Conservation (phyloP, 1,284 basidiomycete species). For the Spongiforma sp. region DNA sequence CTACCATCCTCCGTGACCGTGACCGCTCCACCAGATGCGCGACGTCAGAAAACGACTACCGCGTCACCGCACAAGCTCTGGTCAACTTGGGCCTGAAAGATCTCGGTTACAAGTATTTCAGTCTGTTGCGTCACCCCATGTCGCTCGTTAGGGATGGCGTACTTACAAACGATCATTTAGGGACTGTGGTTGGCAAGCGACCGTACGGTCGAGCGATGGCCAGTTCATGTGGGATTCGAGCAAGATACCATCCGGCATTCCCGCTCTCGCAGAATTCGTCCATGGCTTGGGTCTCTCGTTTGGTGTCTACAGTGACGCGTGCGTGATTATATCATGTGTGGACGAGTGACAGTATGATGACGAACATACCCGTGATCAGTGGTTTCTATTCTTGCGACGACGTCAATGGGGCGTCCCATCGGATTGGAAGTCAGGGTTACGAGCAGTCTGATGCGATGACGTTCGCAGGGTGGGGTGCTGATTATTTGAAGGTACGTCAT, state of each 20-base stretch:
- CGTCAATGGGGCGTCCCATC: not conserved
- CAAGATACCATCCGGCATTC: conserved; percentile 14
- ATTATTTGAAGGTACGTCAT: conserved; percentile 16
- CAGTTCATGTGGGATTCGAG: conserved; percentile 8
- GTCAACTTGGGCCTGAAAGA: conserved; percentile 2
- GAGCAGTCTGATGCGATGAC: conserved; percentile 9
- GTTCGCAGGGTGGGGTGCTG: conserved; percentile 7
- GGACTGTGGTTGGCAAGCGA: conserved; percentile 18
- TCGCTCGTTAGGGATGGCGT: not conserved
- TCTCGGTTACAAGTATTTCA: conserved; percentile 7
- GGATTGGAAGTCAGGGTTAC: conserved; percentile 13
- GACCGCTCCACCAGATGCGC: not conserved
- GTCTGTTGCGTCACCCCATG: not conserved
- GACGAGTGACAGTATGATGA: not conserved
- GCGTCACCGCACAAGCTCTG: not conserved
- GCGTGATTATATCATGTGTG: not conserved
- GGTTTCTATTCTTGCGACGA: conserved; percentile 14
- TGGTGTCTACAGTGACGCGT: conserved; percentile 17
- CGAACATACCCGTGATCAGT: not conserved
- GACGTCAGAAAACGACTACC: conserved; percentile 8
- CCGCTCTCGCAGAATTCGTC: conserved; percentile 10
- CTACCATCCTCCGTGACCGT: not conserved
- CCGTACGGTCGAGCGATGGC: conserved; percentile 3
- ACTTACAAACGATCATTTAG: not conserved
- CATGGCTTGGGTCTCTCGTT: conserved; percentile 8